Conservation (phyloP, 208 protist genomes). For the Crithidia acanthocephali region DNA sequence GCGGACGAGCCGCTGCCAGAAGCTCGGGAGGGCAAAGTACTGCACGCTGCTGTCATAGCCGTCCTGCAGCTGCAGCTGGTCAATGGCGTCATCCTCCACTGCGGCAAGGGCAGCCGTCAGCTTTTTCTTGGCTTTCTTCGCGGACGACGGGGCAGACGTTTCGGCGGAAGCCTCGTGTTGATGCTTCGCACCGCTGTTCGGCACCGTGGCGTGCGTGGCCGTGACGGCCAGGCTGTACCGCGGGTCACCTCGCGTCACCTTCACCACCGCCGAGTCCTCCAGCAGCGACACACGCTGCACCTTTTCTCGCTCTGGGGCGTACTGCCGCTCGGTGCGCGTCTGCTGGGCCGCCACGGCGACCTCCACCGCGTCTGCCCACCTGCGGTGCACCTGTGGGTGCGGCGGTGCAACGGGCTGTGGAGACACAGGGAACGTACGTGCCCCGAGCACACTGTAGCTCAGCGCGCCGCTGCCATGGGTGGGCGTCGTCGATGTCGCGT, state of each 20-base stretch:
- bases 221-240: slow-evolving; percentile 23
- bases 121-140: not conserved
- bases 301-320: slow-evolving; percentile 24
- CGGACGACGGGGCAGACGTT: not conserved
- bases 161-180: not conserved
- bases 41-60: slow-evolving; percentile 53
- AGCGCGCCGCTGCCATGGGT: not conserved
- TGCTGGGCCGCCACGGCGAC: slow-evolving; percentile 31
- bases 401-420: not conserved
- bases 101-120: not conserved
- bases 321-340: slow-evolving; percentile 34
- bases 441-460: slow-evolving; percentile 17
- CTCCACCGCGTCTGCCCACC: slow-evolving; percentile 33
- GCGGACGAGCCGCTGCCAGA: slow-evolving; percentile 24
- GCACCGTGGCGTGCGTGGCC: slow-evolving; percentile 21
- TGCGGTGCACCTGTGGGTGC: not conserved
- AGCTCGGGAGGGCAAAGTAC: slow-evolving; percentile 20
- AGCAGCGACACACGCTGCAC: slow-evolving; percentile 36
- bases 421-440: not conserved
- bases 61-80: slow-evolving; percentile 29
- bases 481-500: not conserved
- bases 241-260: slow-evolving; percentile 16
- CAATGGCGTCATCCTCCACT: slow-evolving; percentile 25
- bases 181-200: slow-evolving; percentile 16
- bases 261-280: slow-evolving; percentile 21